phyloP scores from a whole-genome alignment of 805 yeast species.

The Saturnispora halmiae region DNA sequence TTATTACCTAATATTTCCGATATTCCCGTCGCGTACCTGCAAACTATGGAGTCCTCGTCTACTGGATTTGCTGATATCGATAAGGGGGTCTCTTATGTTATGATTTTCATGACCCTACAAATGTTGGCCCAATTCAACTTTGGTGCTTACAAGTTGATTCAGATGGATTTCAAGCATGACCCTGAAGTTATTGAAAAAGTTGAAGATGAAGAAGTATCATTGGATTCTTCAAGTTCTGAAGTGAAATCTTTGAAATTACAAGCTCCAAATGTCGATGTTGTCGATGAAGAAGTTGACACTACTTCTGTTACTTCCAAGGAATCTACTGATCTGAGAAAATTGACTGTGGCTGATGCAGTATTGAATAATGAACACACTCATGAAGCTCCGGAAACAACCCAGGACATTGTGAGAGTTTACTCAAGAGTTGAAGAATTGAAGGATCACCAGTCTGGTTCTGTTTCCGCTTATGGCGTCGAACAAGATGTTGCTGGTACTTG shows the following conservation, averaged over 20 bases:
- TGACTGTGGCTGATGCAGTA: constrained; percentile 11
- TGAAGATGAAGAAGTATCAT: not conserved
- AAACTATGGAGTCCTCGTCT: constrained; percentile 58
- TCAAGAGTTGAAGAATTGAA: constrained; percentile 35
- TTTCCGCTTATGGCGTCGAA: no score
- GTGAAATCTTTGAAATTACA: no score
- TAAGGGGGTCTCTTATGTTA: constrained; percentile 78
- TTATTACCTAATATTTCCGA: constrained; percentile 74
- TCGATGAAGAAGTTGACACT: not conserved
- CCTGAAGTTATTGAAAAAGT: constrained; percentile 10
- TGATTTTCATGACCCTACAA: constrained; percentile 65
- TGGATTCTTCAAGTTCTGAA: not conserved
- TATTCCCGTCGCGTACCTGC: constrained; percentile 76
- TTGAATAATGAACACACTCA: constrained; percentile 16
- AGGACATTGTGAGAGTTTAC: constrained; percentile 43
- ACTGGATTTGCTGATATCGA: constrained; percentile 47
- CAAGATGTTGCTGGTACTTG: no score
- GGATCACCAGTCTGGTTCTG: no score
- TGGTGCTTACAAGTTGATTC: constrained; percentile 65
- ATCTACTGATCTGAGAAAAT: constrained; percentile 1
- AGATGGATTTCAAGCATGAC: constrained; percentile 62
- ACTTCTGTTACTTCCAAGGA: not conserved
- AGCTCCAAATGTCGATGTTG: not conserved
- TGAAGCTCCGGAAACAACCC: constrained; percentile 29
- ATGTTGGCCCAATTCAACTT: constrained; percentile 60